These are phyloP conservation scores for Corynespora cassiicola DNA, from an alignment of 2,329 filamentous ascomycete species.

Conservation along the genomic window DNA sequence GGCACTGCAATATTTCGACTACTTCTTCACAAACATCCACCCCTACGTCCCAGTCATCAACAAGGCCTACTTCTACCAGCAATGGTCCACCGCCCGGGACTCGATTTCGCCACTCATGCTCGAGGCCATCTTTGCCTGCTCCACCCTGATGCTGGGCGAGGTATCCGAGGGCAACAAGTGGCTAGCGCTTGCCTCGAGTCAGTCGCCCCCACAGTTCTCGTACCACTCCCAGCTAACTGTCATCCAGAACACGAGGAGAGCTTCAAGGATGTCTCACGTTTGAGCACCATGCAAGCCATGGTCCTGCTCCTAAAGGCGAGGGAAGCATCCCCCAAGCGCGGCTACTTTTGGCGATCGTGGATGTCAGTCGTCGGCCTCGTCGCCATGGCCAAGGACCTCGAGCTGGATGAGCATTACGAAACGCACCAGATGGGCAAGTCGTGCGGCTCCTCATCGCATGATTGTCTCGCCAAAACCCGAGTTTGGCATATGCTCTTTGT, in stretches of 20 bases:
- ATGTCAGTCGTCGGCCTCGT: conserved; percentile 92
- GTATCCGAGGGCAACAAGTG: conserved; percentile 87
- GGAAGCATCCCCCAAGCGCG: conserved; percentile 88
- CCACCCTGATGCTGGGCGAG: conserved; percentile 82
- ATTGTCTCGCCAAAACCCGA: conserved; percentile 84
- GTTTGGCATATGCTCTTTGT: conserved; percentile 90
- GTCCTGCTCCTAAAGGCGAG: conserved; percentile 88
- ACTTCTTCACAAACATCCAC: conserved; percentile 90
- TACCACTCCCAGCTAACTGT: conserved; percentile 19
- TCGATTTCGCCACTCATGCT: conserved; percentile 87
- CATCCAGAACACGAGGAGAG: conserved; percentile 81
- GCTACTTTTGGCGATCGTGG: conserved; percentile 97
- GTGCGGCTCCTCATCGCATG: conserved; percentile 72
- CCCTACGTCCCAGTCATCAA: conserved; percentile 92
- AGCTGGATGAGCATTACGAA: conserved; percentile 84
- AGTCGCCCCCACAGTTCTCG: conserved; percentile 36
- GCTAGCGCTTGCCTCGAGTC: conserved; percentile 87
- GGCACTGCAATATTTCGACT: conserved; percentile 82
- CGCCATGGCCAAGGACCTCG: conserved; percentile 90
- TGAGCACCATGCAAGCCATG: conserved; percentile 91
- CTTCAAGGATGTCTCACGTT: conserved; percentile 88
- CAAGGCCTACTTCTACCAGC: conserved; percentile 80
- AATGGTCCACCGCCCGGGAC: conserved; percentile 85
- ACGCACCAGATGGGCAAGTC: conserved; percentile 74
- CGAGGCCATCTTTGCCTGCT: conserved; percentile 90